phyloP scores from a whole-genome alignment of 164 flowering plant species.

The Aristolochia contorta region DNA sequence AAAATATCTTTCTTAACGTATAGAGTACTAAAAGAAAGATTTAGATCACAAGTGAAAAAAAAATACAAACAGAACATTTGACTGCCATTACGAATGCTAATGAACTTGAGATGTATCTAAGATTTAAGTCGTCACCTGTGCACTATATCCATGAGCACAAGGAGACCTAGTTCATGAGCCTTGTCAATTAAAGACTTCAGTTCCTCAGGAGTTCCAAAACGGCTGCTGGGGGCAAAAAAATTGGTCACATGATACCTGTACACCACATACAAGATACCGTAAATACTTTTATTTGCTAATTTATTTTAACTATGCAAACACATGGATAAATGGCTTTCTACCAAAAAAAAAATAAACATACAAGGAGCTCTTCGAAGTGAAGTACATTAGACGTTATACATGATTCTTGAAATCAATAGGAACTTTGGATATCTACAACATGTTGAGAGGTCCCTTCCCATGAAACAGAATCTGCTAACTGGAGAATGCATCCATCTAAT shows the following conservation, averaged over 20 bases:
- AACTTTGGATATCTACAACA: too few relatives aligned
- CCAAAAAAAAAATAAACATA: too few relatives aligned
- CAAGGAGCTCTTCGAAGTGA: too few relatives aligned
- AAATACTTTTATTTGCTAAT: neutral
- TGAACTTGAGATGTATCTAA: neutral
- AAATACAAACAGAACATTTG: neutral
- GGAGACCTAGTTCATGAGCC: conserved; percentile 94
- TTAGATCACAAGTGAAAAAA: too few relatives aligned
- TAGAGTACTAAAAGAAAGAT: neutral
- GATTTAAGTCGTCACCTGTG: conserved; percentile 55
- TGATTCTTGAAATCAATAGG: too few relatives aligned
- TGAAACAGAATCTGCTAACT: too few relatives aligned
- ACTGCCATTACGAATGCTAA: neutral
- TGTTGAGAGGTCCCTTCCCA: too few relatives aligned
- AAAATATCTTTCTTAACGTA: too few relatives aligned
- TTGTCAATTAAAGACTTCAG: conserved; percentile 90
- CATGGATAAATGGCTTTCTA: too few relatives aligned
- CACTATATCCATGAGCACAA: conserved; percentile 99
- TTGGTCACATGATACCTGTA: conserved; percentile 96
- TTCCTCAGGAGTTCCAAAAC: conserved; percentile 97
- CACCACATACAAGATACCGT: conserved; percentile 8
- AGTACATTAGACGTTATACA: too few relatives aligned
- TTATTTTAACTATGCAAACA: too few relatives aligned
- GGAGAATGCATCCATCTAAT: too few relatives aligned
- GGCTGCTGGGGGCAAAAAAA: conserved; percentile 98